These are phyloP conservation scores for Parafenestella ontariensis DNA, from an alignment of 2,329 filamentous ascomycete genomes.

Conservation along the genomic window DNA sequence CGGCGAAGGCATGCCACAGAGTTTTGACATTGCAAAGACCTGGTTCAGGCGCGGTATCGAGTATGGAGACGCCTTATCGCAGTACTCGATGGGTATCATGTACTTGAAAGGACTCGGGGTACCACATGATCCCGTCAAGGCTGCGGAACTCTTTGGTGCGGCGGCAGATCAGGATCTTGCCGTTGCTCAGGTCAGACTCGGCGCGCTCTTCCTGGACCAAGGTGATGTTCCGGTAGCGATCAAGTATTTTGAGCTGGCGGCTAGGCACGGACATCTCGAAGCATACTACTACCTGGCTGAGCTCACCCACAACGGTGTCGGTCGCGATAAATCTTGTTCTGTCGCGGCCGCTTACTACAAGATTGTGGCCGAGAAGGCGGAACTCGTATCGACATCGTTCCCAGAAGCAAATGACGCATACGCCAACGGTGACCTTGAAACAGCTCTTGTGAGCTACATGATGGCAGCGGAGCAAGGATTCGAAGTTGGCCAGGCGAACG, in stretches of 20 bases:
- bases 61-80: constrained; percentile 80
- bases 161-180: constrained; percentile 84
- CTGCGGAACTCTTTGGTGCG: constrained; percentile 76
- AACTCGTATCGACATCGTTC: constrained; percentile 83
- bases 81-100: constrained; percentile 85
- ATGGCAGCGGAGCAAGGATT: constrained; percentile 93
- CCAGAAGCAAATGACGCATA: constrained; percentile 83
- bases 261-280: constrained; percentile 82
- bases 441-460: constrained; percentile 80
- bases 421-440: constrained; percentile 77
- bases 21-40: constrained; percentile 74
- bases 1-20: constrained; percentile 83
- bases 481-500: constrained; percentile 87
- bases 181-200: constrained; percentile 81
- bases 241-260: constrained; percentile 87
- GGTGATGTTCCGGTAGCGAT: constrained; percentile 81
- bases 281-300: constrained; percentile 93
- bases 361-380: constrained; percentile 89
- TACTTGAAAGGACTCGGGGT: constrained; percentile 80
- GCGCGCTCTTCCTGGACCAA: constrained; percentile 85
- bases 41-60: constrained; percentile 85
- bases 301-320: constrained; percentile 80
- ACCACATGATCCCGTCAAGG: constrained; percentile 71
- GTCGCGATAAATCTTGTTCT: constrained; percentile 78
- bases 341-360: constrained; percentile 84